These are phyloP conservation scores for Kodamaea jinghongensis DNA, from an alignment of 805 yeast genomes.

Conservation along the genomic window DNA sequence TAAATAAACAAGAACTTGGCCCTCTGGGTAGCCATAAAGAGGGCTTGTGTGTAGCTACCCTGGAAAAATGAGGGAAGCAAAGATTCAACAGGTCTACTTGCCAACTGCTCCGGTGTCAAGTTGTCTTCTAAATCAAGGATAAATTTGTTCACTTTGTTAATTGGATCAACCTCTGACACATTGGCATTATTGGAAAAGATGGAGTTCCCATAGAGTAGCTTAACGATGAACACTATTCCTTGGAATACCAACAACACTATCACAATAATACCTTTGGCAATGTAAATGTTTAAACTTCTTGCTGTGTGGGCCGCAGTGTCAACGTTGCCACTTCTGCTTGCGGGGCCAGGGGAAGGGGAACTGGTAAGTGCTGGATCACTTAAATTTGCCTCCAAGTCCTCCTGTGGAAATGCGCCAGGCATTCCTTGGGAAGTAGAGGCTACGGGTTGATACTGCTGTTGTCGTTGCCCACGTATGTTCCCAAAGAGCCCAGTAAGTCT, in stretches of 20 bases:
- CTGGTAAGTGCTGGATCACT: constrained; percentile 1
- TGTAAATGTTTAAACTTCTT: not conserved
- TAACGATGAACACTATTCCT: constrained; percentile 21
- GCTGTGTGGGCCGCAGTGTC: not conserved
- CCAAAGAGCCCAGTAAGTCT: too few relatives aligned
- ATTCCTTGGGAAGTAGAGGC: constrained; percentile 8
- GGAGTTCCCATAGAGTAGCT: constrained; percentile 15
- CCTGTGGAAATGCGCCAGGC: constrained; percentile 25
- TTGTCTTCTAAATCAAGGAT: constrained; percentile 51
- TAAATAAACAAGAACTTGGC: constrained; percentile 73
- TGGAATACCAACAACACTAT: constrained; percentile 22
- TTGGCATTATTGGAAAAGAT: constrained; percentile 15
- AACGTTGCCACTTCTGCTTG: not conserved
- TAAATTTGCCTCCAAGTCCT: constrained; percentile 12
- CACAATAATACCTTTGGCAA: constrained; percentile 1
- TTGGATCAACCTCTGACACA: constrained; percentile 41
- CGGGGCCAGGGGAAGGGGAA: not conserved
- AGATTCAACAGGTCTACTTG: constrained; percentile 1
- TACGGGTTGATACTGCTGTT: constrained; percentile 8
- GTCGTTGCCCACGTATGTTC: constrained; percentile 8
- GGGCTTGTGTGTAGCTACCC: constrained; percentile 79
- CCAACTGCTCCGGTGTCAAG: constrained; percentile 23
- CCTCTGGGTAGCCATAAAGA: constrained; percentile 64
- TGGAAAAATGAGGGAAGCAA: constrained; percentile 50
- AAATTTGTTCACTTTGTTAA: constrained; percentile 51